These are phyloP conservation scores for Glycine tomentella DNA, from an alignment of 306 rosid genomes.

Conservation along the genomic window DNA sequence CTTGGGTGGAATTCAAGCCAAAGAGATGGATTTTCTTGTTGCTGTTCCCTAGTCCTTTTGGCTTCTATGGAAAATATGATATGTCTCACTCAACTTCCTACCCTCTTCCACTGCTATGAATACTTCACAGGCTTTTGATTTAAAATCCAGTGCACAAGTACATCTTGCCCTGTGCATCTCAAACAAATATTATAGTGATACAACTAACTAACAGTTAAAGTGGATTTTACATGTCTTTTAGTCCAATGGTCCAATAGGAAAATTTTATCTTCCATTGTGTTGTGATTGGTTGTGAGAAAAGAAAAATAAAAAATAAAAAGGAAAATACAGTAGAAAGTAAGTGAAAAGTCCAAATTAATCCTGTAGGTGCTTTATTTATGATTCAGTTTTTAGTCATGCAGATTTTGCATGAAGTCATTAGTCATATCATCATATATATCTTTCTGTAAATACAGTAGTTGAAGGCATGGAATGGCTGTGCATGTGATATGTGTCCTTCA, in stretches of 20 bases:
- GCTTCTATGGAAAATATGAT: slow-evolving; percentile 33
- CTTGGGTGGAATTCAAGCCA: slow-evolving; percentile 10
- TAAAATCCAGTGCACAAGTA: slow-evolving; percentile 23
- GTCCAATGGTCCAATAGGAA: no score
- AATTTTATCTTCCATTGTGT: no score
- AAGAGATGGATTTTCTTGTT: not conserved
- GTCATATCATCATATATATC: slow-evolving; percentile 12
- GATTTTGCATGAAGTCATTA: slow-evolving; percentile 7
- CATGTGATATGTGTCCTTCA: slow-evolving; percentile 48
- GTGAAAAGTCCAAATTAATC: not conserved
- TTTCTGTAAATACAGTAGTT: slow-evolving; percentile 22
- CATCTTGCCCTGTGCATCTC: slow-evolving; percentile 2
- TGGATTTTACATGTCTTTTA: no score
- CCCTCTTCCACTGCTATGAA: slow-evolving; percentile 14
- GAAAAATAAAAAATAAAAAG: no score
- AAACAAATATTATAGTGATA: slow-evolving; percentile 30
- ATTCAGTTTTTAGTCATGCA: slow-evolving; percentile 27
- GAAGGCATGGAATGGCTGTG: slow-evolving; percentile 34
- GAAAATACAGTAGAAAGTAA: no score
- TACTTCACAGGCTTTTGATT: slow-evolving; percentile 38
- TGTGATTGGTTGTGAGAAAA: no score
- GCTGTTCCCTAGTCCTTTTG: slow-evolving; percentile 17
- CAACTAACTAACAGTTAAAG: not conserved
- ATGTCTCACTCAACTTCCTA: slow-evolving; percentile 31
- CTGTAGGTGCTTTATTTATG: slow-evolving; percentile 3